These are phyloP conservation scores for Danielia oregonensis DNA, from an alignment of 805 yeast genomes.

Conservation along the genomic window DNA sequence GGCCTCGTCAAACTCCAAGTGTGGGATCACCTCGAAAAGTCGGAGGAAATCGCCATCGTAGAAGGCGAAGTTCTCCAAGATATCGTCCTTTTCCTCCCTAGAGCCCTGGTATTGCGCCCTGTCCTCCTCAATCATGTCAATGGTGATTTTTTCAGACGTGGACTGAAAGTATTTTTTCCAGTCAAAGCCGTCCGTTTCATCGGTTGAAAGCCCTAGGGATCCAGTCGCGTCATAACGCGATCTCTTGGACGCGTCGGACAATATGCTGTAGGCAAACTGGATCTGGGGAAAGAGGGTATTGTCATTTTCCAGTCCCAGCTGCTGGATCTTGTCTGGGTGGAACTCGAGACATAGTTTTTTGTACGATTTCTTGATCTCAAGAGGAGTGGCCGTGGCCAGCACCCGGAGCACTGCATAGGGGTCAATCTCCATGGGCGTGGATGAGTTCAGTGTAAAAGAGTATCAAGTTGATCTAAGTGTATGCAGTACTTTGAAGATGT, in stretches of 20 bases:
- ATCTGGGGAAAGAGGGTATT: constrained; percentile 53
- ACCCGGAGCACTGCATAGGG: constrained; percentile 58
- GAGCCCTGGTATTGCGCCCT: constrained; percentile 57
- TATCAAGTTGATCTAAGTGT: no score
- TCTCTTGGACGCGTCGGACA: constrained; percentile 56
- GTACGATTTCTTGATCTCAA: constrained; percentile 56
- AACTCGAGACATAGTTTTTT: constrained; percentile 21
- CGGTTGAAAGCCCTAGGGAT: constrained; percentile 40
- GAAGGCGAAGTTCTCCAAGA: constrained; percentile 53
- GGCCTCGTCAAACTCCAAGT: constrained; percentile 55
- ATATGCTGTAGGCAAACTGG: constrained; percentile 70
- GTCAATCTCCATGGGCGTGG: constrained; percentile 39
- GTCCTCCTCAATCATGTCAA: constrained; percentile 70
- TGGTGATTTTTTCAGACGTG: constrained; percentile 48
- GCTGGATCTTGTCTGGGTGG: constrained; percentile 29
- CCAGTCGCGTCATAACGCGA: constrained; percentile 70
- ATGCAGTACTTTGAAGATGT: no score
- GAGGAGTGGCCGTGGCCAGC: constrained; percentile 35
- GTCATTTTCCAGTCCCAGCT: constrained; percentile 15
- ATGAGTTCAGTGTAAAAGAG: no score
- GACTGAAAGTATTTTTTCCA: constrained; percentile 57
- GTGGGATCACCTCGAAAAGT: constrained; percentile 74
- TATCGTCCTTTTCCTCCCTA: constrained; percentile 58
- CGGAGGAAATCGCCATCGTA: constrained; percentile 65
- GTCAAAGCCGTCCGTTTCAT: constrained; percentile 40